Evolutionary conservation across 768 basidiomycete species (phyloP).

Genomic region (Leccinum pellstonianum): DNA sequence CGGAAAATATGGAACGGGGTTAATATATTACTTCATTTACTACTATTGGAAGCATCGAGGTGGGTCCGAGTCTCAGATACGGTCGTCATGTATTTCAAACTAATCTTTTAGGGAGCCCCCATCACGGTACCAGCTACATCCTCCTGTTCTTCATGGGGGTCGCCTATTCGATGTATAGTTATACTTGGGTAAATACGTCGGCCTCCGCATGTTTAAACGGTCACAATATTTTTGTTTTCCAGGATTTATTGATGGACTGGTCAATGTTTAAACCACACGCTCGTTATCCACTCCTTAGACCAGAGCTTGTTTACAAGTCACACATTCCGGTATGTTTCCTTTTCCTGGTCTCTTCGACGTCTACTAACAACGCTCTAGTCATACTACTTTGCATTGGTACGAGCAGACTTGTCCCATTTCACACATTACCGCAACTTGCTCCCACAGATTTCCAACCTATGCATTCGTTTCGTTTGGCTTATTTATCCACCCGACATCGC

Average conservation of each 20-base stretch:
- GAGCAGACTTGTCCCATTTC: slow-evolving; percentile 11
- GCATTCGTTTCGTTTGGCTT: slow-evolving; percentile 82
- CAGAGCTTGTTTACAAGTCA: slow-evolving; percentile 72
- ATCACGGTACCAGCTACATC: slow-evolving; percentile 51
- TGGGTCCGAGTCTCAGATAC: slow-evolving; percentile 9
- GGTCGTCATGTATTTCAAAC: neutral
- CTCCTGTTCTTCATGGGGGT: slow-evolving; percentile 67
- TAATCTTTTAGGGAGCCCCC: slow-evolving; percentile 27
- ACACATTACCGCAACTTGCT: neutral
- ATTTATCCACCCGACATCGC: slow-evolving; percentile 50
- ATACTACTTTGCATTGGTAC: slow-evolving; percentile 79
- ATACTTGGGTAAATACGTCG: slow-evolving; percentile 63
- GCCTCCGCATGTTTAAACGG: neutral
- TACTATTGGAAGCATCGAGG: slow-evolving; percentile 75
- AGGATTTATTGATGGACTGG: slow-evolving; percentile 97
- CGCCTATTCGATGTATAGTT: slow-evolving; percentile 66
- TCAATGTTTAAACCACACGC: slow-evolving; percentile 64
- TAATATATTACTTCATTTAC: slow-evolving; percentile 66
- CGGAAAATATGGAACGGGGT: slow-evolving; percentile 76
- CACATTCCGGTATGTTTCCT: slow-evolving; percentile 48
- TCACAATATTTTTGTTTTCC: neutral
- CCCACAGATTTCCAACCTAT: slow-evolving; percentile 61
- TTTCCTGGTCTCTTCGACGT: neutral
- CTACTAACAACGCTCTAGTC: slow-evolving; percentile 38
- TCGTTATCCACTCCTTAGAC: slow-evolving; percentile 60